phyloP scores from a whole-genome alignment of 305 asterid genomes.

The Fraxinus sp. region DNA sequence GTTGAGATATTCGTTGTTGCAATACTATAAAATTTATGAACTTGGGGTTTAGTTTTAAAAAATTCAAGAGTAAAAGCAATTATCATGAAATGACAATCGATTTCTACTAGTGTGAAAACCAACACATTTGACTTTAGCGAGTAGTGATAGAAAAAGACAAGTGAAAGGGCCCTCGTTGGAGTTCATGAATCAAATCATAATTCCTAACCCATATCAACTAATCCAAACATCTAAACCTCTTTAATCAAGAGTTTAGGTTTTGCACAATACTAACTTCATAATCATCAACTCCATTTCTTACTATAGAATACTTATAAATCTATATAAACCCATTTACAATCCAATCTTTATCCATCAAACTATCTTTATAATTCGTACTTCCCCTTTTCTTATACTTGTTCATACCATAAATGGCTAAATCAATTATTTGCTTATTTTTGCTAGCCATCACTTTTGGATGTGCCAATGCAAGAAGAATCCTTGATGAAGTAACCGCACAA shows the following conservation, averaged over 20 bases:
- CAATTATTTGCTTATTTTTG: conserved; percentile 40
- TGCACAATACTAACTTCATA: conserved; percentile 29
- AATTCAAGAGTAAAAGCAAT: neutral
- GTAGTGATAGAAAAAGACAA: neutral
- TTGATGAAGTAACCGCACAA: neutral
- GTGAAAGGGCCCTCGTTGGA: neutral
- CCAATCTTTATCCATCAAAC: conserved; percentile 13
- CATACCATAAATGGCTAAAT: conserved; percentile 28
- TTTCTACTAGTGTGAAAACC: neutral
- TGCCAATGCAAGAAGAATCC: conserved; percentile 41
- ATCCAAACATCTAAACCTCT: conserved; percentile 12
- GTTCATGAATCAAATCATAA: neutral
- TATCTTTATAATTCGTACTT: neutral
- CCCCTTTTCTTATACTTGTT: neutral
- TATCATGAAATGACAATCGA: neutral
- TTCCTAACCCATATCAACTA: conserved; percentile 14
- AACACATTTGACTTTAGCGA: neutral
- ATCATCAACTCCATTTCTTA: conserved; percentile 28
- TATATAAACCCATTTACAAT: conserved; percentile 11
- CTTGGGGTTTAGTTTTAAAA: neutral
- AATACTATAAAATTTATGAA: neutral
- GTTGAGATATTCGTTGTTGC: neutral
- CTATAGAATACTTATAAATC: neutral
- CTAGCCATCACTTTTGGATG: conserved; percentile 35
- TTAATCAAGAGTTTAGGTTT: conserved; percentile 7